These are phyloP conservation scores for Yamadazyma sp. DNA, from an alignment of 1,139 yeast species.

Conservation along the genomic window DNA sequence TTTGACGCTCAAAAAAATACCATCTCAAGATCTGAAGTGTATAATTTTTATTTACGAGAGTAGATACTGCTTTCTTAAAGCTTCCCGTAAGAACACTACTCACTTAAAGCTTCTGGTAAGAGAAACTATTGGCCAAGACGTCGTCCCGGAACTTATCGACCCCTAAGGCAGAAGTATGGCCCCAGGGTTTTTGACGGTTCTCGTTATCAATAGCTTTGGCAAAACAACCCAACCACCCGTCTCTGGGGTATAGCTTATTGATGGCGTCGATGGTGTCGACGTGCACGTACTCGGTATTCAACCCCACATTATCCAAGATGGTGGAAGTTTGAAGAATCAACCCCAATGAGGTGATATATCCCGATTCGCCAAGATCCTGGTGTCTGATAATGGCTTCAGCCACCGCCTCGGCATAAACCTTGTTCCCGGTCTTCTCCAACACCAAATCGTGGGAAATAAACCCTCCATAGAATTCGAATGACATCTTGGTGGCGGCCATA, in stretches of 20 bases:
- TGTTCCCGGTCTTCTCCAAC: constrained; percentile 23
- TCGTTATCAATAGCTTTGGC: constrained; percentile 37
- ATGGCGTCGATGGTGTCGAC: constrained; percentile 29
- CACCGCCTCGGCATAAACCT: constrained; percentile 38
- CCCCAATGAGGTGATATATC: constrained; percentile 38
- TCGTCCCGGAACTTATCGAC: constrained; percentile 28
- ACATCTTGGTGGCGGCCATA: constrained; percentile 36
- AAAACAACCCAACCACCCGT: constrained; percentile 37
- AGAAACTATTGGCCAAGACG: constrained; percentile 28
- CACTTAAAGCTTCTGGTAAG: constrained; percentile 25
- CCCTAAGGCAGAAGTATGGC: constrained; percentile 38
- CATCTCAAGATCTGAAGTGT: neutral
- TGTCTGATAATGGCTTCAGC: constrained; percentile 40
- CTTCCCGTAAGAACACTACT: no score
- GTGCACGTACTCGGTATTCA: constrained; percentile 31
- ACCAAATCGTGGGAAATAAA: constrained; percentile 31
- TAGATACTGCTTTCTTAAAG: no score
- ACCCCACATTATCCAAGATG: constrained; percentile 39
- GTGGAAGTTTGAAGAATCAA: constrained; percentile 36
- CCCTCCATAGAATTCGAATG: constrained; percentile 42
- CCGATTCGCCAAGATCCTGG: constrained; percentile 37
- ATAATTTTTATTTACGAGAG: no score
- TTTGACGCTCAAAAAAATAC: no score
- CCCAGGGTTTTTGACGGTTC: constrained; percentile 24
- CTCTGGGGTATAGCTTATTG: constrained; percentile 28